Evolutionary conservation across 108 stramenopile genomes (phyloP).

Genomic region (Seminavis robusta): DNA sequence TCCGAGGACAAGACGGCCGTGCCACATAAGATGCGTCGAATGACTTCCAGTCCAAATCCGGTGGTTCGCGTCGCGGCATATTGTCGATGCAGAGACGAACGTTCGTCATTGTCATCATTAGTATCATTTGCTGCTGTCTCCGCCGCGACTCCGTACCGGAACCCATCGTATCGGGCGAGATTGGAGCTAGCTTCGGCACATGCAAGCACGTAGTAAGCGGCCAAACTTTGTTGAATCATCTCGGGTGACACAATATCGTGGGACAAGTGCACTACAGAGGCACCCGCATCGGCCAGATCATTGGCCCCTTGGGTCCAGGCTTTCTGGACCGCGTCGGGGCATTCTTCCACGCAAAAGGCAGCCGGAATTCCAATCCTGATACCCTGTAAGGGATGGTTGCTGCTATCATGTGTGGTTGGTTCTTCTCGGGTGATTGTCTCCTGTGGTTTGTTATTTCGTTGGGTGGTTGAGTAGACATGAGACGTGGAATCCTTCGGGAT

Average conservation of each 20-base stretch:
- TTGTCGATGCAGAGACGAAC: constrained; percentile 60
- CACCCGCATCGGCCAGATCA: constrained; percentile 40
- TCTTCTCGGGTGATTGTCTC: neutral
- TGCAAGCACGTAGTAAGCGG: constrained; percentile 95
- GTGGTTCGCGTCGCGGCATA: constrained; percentile 55
- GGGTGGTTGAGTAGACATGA: neutral
- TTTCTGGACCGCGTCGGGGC: constrained; percentile 41
- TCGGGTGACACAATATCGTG: constrained; percentile 53
- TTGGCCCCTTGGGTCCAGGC: constrained; percentile 59
- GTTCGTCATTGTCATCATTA: neutral
- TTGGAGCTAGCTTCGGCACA: constrained; percentile 97
- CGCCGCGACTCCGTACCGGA: constrained; percentile 74
- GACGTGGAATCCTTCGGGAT: neutral
- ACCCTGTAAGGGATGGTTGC: constrained; percentile 34
- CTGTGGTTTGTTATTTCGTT: neutral
- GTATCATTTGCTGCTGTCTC: neutral
- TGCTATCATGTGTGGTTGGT: neutral
- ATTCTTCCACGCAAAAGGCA: constrained; percentile 77
- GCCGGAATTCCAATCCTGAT: constrained; percentile 79
- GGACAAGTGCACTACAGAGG: constrained; percentile 50
- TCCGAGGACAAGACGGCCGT: constrained; percentile 83
- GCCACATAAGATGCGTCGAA: constrained; percentile 76
- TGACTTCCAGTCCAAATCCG: constrained; percentile 85
- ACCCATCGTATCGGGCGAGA: constrained; percentile 94
- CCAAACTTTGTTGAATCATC: constrained; percentile 64